Conservation (phyloP, 2,329 filamentous ascomycete genomes). For the Rosellinia necatrix region DNA sequence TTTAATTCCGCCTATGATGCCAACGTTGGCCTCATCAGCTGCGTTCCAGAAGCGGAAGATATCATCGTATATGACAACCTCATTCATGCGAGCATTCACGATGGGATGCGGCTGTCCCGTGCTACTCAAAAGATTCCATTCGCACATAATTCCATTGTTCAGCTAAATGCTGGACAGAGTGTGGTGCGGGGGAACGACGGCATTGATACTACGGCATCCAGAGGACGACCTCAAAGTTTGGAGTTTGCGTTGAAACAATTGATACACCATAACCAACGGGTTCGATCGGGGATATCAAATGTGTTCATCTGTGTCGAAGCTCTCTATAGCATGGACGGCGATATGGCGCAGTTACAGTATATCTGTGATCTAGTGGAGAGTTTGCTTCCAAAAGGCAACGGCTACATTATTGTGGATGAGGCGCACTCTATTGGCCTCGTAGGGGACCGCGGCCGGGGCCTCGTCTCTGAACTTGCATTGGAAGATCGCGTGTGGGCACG, state of each 20-base stretch:
- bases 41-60: conserved; percentile 64
- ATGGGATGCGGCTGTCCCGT: conserved; percentile 72
- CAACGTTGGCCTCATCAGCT: conserved; percentile 66
- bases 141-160: conserved; percentile 57
- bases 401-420: conserved; percentile 69
- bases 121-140: conserved; percentile 57
- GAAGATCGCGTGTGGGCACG: conserved; percentile 61
- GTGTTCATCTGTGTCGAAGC: conserved; percentile 73
- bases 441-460: conserved; percentile 58
- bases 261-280: conserved; percentile 8
- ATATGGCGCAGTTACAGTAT: conserved; percentile 66
- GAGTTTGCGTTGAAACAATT: conserved; percentile 38
- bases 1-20: conserved; percentile 69
- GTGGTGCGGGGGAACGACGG: too few species aligned
- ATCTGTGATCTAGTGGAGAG: conserved; percentile 63
- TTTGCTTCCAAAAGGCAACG: conserved; percentile 61
- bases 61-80: conserved; percentile 73
- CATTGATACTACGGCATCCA: too few species aligned
- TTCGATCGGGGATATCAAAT: conserved; percentile 43
- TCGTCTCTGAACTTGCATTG: conserved; percentile 61
- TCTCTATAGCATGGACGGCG: conserved; percentile 85
- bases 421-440: conserved; percentile 69
- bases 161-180: not conserved
- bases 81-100: conserved; percentile 78
- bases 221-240: too few species aligned